Base-by-base conservation (phyloP, 2,329 filamentous ascomycete genomes). In the Pseudohalonectria lignicola region DNA sequence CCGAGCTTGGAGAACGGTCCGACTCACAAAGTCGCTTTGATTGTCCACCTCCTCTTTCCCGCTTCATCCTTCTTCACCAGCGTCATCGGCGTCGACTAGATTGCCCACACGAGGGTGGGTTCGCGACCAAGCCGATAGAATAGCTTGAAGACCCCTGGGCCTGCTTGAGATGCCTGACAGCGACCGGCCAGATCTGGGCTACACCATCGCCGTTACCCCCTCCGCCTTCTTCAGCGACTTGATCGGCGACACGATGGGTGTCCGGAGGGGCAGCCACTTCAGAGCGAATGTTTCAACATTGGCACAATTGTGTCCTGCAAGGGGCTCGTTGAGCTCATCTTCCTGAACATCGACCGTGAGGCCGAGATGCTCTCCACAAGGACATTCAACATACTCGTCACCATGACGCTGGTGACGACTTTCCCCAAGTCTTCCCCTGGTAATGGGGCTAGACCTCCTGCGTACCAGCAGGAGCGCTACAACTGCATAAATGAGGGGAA, bases 221-320 rank as follows among this genome's bases (percentile, higher is more conserved):
- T 76, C 92, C 37, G 90, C 90, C 2, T 93, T 95, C 52, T 63
- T 76, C 17, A 86, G 81, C 35, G 95, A 96, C 57, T 82, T 96
- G 37, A 64, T 80, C 10, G 90, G 88, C 31, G 87, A 86, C 16
- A 79, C 86, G 0, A 42, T 93, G 2, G 86, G 87, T 7, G 87
- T 90, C 1, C 74, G 77, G 28, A 52, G 76, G 3, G 85, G 77
- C 49, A 86, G 82, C 20, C 66, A 95, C 37, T 93, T 2, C 96
- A 90, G 90, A 75, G 88, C 42, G 90, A 96, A 56, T 88, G 83
- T 41, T 74, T 93, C 23, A 78, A 86, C 1, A 92, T 96, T 47
- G 90, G 90, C 12, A 77, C 81, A 13, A 62, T 95, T 49, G 96
- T 96, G 90, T 93, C 86, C 60, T 96, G 90, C 60, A 96, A 96